phyloP scores from a whole-genome alignment of 352 stramenopile genomes.

The Albugo laibachii region DNA sequence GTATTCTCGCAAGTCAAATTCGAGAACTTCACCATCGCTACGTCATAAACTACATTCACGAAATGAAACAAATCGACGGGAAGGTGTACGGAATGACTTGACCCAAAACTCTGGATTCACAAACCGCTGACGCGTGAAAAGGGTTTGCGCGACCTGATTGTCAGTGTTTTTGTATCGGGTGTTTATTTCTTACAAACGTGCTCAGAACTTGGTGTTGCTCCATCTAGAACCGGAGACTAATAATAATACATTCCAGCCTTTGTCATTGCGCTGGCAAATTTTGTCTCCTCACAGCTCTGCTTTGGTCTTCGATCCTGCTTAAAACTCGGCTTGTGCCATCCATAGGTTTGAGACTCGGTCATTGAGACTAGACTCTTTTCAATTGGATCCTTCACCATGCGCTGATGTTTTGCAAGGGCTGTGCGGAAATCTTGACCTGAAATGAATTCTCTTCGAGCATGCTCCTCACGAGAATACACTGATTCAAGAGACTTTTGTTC shows the following conservation, averaged over 20 bases:
- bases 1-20: too few relatives aligned
- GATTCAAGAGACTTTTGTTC: constrained; percentile 11
- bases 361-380: constrained; percentile 24
- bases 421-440: constrained; percentile 31
- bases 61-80: too few relatives aligned
- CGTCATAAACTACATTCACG: too few relatives aligned
- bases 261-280: constrained; percentile 46
- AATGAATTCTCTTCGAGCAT: constrained; percentile 23
- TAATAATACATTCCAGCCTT: constrained; percentile 62
- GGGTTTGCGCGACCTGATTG: too few relatives aligned
- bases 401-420: constrained; percentile 27
- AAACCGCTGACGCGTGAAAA: too few relatives aligned
- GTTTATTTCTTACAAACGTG: too few relatives aligned
- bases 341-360: constrained; percentile 28
- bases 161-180: too few relatives aligned
- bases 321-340: constrained; percentile 29
- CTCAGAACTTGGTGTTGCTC: too few relatives aligned
- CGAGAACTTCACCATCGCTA: too few relatives aligned
- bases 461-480: constrained; percentile 19
- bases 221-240: constrained; percentile 5
- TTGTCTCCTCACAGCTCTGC: constrained; percentile 50
- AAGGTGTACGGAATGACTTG: too few relatives aligned
- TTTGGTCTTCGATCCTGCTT: constrained; percentile 21
- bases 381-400: constrained; percentile 24
- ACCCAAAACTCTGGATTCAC: too few relatives aligned